These are phyloP conservation scores for Colletotrichum euphorbiae DNA, from an alignment of 2,329 filamentous ascomycete genomes.

Conservation along the genomic window DNA sequence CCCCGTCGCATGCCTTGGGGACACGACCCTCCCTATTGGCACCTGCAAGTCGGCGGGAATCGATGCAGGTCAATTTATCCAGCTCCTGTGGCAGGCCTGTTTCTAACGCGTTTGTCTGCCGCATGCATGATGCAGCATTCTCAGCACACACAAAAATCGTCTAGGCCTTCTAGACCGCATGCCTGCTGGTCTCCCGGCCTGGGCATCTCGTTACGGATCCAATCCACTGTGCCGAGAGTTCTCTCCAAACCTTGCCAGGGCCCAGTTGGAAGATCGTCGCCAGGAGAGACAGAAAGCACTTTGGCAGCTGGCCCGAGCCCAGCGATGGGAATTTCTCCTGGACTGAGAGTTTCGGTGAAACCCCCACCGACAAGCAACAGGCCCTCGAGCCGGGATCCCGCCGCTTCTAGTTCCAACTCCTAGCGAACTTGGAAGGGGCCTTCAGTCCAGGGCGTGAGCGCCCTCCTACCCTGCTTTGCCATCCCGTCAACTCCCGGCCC, in stretches of 20 bases:
- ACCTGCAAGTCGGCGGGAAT: conserved; percentile 31
- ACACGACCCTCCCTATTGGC: conserved; percentile 27
- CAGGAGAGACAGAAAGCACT: conserved; percentile 33
- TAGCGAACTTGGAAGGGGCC: conserved; percentile 29
- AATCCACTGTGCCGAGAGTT: conserved; percentile 19
- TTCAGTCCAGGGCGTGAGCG: conserved; percentile 1
- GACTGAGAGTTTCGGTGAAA: conserved; percentile 20
- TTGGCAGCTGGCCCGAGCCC: conserved; percentile 31
- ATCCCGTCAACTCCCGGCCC: conserved; percentile 24
- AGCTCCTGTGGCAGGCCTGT: conserved; percentile 16
- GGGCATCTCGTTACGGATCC: conserved; percentile 28
- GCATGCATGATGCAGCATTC: conserved; percentile 36
- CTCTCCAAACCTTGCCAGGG: conserved; percentile 13
- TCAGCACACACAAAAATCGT: conserved; percentile 35
- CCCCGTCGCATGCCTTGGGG: conserved; percentile 3
- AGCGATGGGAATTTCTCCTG: conserved; percentile 7
- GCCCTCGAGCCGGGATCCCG: conserved; percentile 5
- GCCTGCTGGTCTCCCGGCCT: conserved; percentile 18
- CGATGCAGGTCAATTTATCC: conserved; percentile 33
- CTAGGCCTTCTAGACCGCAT: conserved; percentile 27
- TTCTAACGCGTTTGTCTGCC: conserved; percentile 18
- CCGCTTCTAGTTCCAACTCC: conserved; percentile 28
- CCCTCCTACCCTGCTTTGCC: conserved; percentile 8
- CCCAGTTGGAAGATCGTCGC: conserved; percentile 34
- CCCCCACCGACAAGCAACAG: conserved; percentile 31